Evolutionary conservation across 306 rosid species (phyloP), one percentile per base, ranked within the genome.

Genomic region (Quercus wislizeni): DNA sequence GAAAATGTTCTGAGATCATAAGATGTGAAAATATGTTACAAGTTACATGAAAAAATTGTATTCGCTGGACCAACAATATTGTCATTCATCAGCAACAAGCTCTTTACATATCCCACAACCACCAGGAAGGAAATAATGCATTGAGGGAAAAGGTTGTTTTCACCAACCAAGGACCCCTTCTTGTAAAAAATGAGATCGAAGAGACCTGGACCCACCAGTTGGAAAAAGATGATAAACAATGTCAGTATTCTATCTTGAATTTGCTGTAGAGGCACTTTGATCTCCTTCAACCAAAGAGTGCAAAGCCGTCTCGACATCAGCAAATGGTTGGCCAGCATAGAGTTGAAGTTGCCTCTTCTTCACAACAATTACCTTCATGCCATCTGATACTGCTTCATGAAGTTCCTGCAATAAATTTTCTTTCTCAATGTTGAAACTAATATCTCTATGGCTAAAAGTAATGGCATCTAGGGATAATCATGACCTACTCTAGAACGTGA

Each of bases 291-390:
- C 87, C 81, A 95, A 80, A 67, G 90, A 85, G 78, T 80, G 51
- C 83, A 92, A 69, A 62, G 94, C 91, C 85, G 43, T 89, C 86
- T 95, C 99, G 18, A 90, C 96, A 76, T 95, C 98, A 56, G 85
- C 71, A 75, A 95, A 91, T 19, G 93, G 92, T 61, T 95, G 97
- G 77, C 99, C 97, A 0, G 92, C 97, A 83, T 91, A 95, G 70
- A 95, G 92, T 74, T 87, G 88, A 82, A 95, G 88, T 84, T 92
- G 92, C 73, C 88, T 85, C 90, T 90, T 92, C 83, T 88, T 92
- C 64, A 92, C 92, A 64, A 95, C 93, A 56, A 92, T 77, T 9
- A 88, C 87, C 80, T 87, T 87, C 76, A 81, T 79, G 71, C 59
- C 83, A 54, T 73, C 79, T 76, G 92, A 85, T 81, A 91, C 76